phyloP scores from a whole-genome alignment of 495 filamentous ascomycete genomes.

The Aspergillus hancockii region DNA sequence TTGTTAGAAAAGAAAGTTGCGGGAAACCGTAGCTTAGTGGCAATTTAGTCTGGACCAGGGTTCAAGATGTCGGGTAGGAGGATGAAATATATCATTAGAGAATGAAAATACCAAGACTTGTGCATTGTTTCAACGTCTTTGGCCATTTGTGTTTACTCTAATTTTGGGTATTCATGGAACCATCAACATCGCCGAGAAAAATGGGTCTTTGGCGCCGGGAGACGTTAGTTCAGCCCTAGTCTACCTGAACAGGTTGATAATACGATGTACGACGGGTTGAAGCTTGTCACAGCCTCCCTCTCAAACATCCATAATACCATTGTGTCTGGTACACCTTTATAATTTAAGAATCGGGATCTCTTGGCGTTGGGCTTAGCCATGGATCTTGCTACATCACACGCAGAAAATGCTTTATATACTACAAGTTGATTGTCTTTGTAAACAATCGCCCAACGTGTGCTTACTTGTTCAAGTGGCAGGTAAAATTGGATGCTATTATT shows the following conservation, averaged over 20 bases:
- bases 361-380: not conserved
- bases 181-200: not conserved
- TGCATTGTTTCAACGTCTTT: not conserved
- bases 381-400: not conserved
- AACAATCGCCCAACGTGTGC: not conserved
- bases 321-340: not conserved
- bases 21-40: too few relatives aligned
- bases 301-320: not conserved
- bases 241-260: not conserved
- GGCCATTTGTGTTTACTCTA: not conserved
- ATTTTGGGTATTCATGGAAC: not conserved
- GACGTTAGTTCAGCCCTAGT: not conserved
- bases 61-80: not conserved
- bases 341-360: not conserved
- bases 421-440: not conserved
- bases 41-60: too few relatives aligned
- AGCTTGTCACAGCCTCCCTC: not conserved
- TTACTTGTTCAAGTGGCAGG: too few relatives aligned
- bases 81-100: not conserved
- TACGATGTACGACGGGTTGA: constrained; percentile 2
- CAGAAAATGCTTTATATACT: not conserved
- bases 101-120: not conserved
- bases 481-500: not conserved
- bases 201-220: not conserved
- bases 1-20: not conserved